Base-by-base conservation (phyloP, 495 filamentous ascomycete genomes). In the Penicillium cinerascens region DNA sequence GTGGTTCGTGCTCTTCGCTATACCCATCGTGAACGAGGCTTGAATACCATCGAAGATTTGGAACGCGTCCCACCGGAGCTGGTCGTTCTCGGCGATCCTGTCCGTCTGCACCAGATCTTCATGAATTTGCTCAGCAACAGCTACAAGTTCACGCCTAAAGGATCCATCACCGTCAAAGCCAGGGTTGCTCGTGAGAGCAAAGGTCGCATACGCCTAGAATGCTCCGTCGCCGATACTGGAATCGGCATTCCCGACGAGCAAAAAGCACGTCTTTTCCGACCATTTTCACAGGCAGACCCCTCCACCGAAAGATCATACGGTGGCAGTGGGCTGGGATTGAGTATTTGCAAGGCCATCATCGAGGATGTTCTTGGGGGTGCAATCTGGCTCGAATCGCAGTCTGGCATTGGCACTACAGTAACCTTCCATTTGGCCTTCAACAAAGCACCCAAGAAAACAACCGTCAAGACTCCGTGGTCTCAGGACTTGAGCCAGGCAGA, bases 341-440 rank as follows among this genome's bases (percentile, higher is more conserved):
- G 87, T 61, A 96, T 96, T 56, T 96, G 91, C 80, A 96, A 95
- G 67, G 91, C 92, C 1, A 83, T 96, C 44, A 91, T 96, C 51
- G 88, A 95, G 70, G 90, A 89, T 47, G 92, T 95, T 58, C 87
- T 96, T 74, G 82, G 85, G 15, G 91, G 91, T 16, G 84, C 76
- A 23, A 93, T 96, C 54, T 84, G 82, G 71, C 79, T 96, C 6
- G 89, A 95, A 55, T 91, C 87, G 43, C 76, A 78, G 13, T 80
- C 87, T 5, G 86, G 84, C 22, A 73, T 80, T 18, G 91, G 91
- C 36, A 96, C 91, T 0, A 95, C 86, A 0, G 91, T 92, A 20
- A 91, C 81, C 38, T 96, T 96, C 73, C 87, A 85, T 2, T 70
- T 96, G 44, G 82, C 80, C 1, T 95, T 95, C 65, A 83, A 85